These are phyloP conservation scores for Phlegmacium glaucopus DNA, from an alignment of 768 basidiomycete genomes.

Conservation along the genomic window DNA sequence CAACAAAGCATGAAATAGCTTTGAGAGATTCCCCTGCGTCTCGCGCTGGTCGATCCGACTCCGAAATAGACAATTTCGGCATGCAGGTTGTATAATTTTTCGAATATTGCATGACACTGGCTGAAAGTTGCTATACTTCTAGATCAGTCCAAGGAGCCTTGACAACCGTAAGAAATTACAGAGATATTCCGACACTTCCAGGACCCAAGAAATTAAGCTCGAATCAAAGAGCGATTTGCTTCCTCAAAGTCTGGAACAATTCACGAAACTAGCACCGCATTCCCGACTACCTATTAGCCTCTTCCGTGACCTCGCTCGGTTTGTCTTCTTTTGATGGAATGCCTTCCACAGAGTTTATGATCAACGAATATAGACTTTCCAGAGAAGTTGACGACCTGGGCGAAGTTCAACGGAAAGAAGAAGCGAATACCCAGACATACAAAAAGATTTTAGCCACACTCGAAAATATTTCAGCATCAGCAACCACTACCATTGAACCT, in stretches of 20 bases:
- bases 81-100: no score
- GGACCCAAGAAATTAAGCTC: constrained; percentile 1
- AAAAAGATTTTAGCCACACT: constrained; percentile 46
- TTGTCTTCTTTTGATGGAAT: constrained; percentile 16
- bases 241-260: neutral
- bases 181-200: neutral
- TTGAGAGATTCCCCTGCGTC: no score
- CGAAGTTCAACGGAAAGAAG: constrained; percentile 40
- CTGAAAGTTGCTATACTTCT: no score
- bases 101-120: no score
- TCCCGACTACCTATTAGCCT: constrained; percentile 23
- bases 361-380: constrained; percentile 34
- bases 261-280: neutral
- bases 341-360: neutral
- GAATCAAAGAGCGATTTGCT: neutral
- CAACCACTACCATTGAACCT: constrained; percentile 40
- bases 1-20: no score
- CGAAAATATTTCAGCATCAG: constrained; percentile 39
- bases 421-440: constrained; percentile 45
- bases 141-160: neutral
- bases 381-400: constrained; percentile 42
- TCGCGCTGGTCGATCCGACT: no score
- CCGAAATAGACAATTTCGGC: no score
- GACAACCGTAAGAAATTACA: neutral
- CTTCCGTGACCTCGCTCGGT: constrained; percentile 41